Conservation (phyloP, 805 yeast genomes). For the Candida boidinii region DNA sequence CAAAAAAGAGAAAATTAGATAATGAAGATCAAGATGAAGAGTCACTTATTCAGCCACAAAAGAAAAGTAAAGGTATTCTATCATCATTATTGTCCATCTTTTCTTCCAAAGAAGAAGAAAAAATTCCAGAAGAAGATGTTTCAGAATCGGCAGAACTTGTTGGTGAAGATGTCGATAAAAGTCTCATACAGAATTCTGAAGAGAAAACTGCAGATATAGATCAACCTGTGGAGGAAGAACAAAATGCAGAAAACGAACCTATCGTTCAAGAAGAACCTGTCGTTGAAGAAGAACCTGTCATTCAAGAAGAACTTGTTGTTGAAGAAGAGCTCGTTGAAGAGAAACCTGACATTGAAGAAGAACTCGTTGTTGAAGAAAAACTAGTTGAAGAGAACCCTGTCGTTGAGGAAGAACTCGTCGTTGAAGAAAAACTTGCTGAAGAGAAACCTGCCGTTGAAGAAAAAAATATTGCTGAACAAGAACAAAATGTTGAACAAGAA, state of each 20-base stretch:
- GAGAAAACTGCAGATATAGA: neutral
- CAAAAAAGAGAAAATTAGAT: too few relatives aligned
- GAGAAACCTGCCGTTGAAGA: neutral
- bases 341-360: neutral
- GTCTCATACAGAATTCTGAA: too few relatives aligned
- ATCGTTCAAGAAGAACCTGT: neutral
- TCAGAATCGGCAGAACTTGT: too few relatives aligned
- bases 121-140: too few relatives aligned
- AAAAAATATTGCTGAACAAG: slow-evolving; percentile 1
- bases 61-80: too few relatives aligned
- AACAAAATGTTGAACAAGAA: neutral
- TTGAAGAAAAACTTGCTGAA: neutral
- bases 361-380: neutral
- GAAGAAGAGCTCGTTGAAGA: neutral
- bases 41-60: too few relatives aligned
- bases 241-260: neutral
- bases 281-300: neutral
- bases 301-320: neutral
- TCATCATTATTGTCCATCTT: too few relatives aligned
- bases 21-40: neutral
- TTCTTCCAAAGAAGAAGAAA: too few relatives aligned
- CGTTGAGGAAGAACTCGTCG: neutral
- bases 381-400: neutral
- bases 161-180: too few relatives aligned
- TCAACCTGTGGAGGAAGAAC: too few relatives aligned